Percentiles rank a stretch among this genome's conserved stretches.
Conservation (phyloP, 371 early-diverging fungal genomes). For the Fennellomyces sp. region DNA sequence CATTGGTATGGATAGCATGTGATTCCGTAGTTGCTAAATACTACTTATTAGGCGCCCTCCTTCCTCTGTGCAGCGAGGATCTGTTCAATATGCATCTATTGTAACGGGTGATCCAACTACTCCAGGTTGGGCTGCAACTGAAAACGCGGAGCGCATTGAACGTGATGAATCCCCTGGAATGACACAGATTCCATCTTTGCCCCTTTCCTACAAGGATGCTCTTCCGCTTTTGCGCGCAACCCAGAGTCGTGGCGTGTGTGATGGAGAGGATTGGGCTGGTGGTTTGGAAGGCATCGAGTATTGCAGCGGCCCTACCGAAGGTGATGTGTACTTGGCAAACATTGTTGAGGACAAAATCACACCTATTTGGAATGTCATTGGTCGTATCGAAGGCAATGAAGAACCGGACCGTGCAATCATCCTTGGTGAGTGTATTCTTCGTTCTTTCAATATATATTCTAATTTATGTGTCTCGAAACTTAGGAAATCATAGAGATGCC, state of each 20-base stretch:
- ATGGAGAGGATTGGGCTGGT: conserved; percentile 42
- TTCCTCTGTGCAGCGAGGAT: conserved; percentile 62
- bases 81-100: conserved; percentile 50
- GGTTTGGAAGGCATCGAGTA: conserved; percentile 53
- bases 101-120: conserved; percentile 71
- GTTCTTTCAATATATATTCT: no score
- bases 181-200: conserved; percentile 66
- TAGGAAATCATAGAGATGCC: conserved; percentile 64
- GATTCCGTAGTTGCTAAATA: no score
- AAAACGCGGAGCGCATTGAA: conserved; percentile 50
- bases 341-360: conserved; percentile 51
- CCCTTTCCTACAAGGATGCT: conserved; percentile 69
- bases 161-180: conserved; percentile 47
- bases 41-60: conserved; percentile 45
- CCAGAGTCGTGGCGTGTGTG: conserved; percentile 40
- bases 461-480: no score
- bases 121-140: conserved; percentile 57
- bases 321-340: conserved; percentile 55
- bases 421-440: conserved; percentile 32
- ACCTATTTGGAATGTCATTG: conserved; percentile 71
- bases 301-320: conserved; percentile 58
- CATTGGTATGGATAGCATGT: no score
- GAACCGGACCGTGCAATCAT: conserved; percentile 61
- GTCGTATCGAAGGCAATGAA: conserved; percentile 56
- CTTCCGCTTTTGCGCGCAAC: conserved; percentile 55